Base-by-base conservation (phyloP, 75 land plant species). In the Pseudotsuga menziesii region DNA sequence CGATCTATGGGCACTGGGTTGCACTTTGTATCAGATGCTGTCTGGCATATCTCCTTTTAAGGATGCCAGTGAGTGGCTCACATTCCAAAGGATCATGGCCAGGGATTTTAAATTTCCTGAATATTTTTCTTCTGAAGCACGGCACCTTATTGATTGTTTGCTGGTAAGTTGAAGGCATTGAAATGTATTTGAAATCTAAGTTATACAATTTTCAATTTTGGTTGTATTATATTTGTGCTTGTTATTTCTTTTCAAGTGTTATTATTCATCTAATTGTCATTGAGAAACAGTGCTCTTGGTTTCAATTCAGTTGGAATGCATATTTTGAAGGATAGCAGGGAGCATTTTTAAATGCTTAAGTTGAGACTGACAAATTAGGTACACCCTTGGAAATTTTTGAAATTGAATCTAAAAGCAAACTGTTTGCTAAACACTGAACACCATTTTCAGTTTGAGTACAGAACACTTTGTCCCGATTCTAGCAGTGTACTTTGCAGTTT, bases 1-100 rank as follows among this genome's bases (percentile, higher is more conserved):
- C 75, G 99, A 97, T 80, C 85, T 97, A 12, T 97, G 99, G 99
- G 99, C 99, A 39, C 88, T 97, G 80, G 99, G 99, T 55, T 97
- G 99, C 84, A 95, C 92, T 57, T 73, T 97, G 82, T 95, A 92
- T 81, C 99, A 97, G 77, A 97, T 97, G 99, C 96, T 97, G 59
- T 92, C 93, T 52, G 99, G 98, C 57, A 86, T 84, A 82, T 89
- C 99, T 73, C 99, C 99, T n/a, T 97, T 97, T 67, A 97, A 91
- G 85, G 98, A 94, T 87, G 99, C 91, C 29, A 97, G 94, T 69
- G 99, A 97, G 80, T 97, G 98, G 88, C 92, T 95, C 73, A 97
- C 92, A 79, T 97, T 97, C 77, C 98, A 97, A 73, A 91, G 91
- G 70, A 90, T 97, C 54, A 88, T 97, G 77, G 92, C 89, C 56